Percentiles rank a stretch among this genome's conserved stretches.
Evolutionary conservation across 768 basidiomycete genomes (phyloP).

Genomic region (Leucocoprinus birnbaumii): DNA sequence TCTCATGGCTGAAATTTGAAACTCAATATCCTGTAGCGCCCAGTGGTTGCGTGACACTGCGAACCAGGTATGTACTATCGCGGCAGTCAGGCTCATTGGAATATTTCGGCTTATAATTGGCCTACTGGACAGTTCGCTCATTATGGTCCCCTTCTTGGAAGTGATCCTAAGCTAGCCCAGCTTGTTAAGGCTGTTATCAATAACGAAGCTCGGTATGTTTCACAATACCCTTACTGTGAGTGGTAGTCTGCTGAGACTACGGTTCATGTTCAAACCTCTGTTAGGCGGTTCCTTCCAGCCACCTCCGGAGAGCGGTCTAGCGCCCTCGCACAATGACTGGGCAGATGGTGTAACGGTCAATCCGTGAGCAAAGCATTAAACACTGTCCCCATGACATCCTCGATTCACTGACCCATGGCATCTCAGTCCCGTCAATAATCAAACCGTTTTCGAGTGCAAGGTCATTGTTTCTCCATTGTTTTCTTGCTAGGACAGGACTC

Average conservation of each 20-base stretch:
- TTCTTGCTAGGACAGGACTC: not conserved
- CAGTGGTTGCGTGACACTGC: slow-evolving; percentile 84
- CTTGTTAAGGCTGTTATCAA: slow-evolving; percentile 82
- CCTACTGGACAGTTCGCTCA: slow-evolving; percentile 55
- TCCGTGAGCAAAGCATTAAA: slow-evolving; percentile 45
- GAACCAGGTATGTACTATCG: slow-evolving; percentile 52
- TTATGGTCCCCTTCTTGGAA: slow-evolving; percentile 56
- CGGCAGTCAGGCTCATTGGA: too few relatives aligned
- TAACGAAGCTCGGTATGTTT: slow-evolving; percentile 72
- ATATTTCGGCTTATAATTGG: not conserved
- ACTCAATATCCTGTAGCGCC: slow-evolving; percentile 42
- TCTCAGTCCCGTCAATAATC: slow-evolving; percentile 60
- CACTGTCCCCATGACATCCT: not conserved
- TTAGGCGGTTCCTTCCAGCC: slow-evolving; percentile 74
- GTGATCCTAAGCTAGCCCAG: slow-evolving; percentile 55
- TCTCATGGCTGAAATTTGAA: not conserved
- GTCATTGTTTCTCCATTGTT: slow-evolving; percentile 26
- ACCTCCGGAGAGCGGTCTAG: slow-evolving; percentile 69
- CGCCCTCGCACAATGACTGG: slow-evolving; percentile 63
- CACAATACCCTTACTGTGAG: slow-evolving; percentile 70
- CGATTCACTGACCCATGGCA: not conserved
- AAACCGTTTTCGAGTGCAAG: slow-evolving; percentile 82
- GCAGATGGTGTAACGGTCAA: slow-evolving; percentile 69
- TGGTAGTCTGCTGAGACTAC: not conserved
- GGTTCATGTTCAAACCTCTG: not conserved